These are phyloP conservation scores for Pseudotsuga menziesii DNA, from an alignment of 75 land plant species.

Conservation along the genomic window DNA sequence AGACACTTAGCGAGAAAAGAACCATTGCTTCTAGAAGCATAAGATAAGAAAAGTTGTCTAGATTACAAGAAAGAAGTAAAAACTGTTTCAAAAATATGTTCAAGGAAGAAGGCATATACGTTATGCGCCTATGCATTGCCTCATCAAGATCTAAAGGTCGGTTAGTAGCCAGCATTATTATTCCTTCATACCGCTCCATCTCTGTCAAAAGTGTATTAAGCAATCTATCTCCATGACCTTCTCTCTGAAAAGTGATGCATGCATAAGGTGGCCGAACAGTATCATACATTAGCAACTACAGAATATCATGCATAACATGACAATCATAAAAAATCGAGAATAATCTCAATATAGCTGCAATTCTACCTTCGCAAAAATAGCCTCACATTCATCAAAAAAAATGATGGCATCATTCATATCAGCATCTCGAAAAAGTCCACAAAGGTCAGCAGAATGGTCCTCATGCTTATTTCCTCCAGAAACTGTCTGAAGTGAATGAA, in stretches of 20 bases:
- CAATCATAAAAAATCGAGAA: too few species aligned
- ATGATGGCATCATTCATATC: conserved; percentile 33
- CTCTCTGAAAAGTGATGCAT: too few species aligned
- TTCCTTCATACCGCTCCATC: conserved; percentile 37
- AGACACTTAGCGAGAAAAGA: too few species aligned
- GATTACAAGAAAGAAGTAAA: too few species aligned
- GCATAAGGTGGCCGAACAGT: too few species aligned
- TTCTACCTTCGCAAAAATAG: conserved; percentile 20
- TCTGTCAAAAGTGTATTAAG: conserved; percentile 27
- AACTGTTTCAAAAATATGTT: too few species aligned
- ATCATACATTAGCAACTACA: too few species aligned
- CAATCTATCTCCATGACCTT: conserved; percentile 24
- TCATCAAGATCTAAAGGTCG: conserved; percentile 31
- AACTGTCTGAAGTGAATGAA: conserved; percentile 20
- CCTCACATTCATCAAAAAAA: conserved; percentile 35
- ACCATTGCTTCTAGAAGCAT: too few species aligned
- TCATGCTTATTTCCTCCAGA: conserved; percentile 13
- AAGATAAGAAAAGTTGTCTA: too few species aligned
- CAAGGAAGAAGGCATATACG: too few species aligned
- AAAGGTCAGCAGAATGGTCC: conserved; percentile 22
- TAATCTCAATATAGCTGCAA: too few species aligned
- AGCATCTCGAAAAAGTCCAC: conserved; percentile 30
- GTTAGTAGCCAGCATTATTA: conserved; percentile 31
- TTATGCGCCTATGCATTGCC: conserved; percentile 30
- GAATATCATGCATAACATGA: too few species aligned